Conservation (phyloP, 2,329 filamentous ascomycete genomes). For the Phaeosphaeria sp. region DNA sequence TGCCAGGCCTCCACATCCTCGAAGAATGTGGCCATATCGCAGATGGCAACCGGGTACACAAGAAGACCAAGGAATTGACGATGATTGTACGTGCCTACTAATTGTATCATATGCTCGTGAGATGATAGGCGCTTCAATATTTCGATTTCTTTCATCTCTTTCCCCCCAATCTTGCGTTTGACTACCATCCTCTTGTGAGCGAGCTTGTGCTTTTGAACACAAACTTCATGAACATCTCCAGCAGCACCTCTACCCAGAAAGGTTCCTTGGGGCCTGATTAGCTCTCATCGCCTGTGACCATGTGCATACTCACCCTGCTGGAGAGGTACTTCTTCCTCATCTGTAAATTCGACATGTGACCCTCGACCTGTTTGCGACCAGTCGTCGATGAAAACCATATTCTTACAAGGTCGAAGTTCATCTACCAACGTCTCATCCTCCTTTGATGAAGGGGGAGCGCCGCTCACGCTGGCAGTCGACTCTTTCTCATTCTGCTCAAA, state of each 20-base stretch:
- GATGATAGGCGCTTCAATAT: constrained; percentile 25
- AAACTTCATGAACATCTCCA: constrained; percentile 28
- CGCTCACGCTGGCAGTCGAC: background rate
- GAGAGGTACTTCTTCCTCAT: constrained; percentile 19
- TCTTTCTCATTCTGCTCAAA: background rate
- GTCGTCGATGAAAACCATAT: constrained; percentile 11
- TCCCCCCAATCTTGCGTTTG: constrained; percentile 13
- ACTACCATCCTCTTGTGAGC: constrained; percentile 26
- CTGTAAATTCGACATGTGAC: constrained; percentile 25
- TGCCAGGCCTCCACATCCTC: constrained; percentile 23
- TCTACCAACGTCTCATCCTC: constrained; percentile 2
- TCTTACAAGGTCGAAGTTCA: background rate
- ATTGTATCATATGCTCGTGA: constrained; percentile 25
- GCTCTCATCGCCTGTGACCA: background rate
- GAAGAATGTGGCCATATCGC: constrained; percentile 27
- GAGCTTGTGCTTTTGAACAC: constrained; percentile 13
- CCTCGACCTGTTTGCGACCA: constrained; percentile 26
- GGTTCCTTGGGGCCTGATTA: constrained; percentile 2
- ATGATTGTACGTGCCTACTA: constrained; percentile 31
- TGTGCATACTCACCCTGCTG: constrained; percentile 10
- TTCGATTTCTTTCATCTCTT: constrained; percentile 26
- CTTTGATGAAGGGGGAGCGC: background rate
- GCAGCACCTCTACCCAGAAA: constrained; percentile 23
- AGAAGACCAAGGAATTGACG: constrained; percentile 21
- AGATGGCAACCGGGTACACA: constrained; percentile 24